Evolutionary conservation across 768 basidiomycete genomes (phyloP).

Genomic region (Pleurotus sapidus): DNA sequence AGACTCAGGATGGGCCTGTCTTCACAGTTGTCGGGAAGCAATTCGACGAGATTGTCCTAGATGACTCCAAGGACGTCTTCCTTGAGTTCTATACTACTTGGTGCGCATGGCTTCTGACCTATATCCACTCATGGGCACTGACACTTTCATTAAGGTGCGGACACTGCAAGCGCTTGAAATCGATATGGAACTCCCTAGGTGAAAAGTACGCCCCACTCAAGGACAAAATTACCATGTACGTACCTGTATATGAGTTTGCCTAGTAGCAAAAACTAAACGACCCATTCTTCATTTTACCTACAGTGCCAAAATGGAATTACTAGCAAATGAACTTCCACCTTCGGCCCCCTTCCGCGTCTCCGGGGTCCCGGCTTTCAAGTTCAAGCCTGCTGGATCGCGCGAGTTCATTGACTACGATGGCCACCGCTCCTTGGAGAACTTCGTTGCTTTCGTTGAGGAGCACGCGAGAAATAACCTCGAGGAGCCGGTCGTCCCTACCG

Average conservation of each 20-base stretch:
- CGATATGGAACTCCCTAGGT: constrained; percentile 88
- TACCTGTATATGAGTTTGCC: not conserved
- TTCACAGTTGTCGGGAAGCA: constrained; percentile 82
- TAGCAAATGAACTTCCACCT: constrained; percentile 92
- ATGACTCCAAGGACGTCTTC: constrained; percentile 92
- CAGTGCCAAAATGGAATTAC: constrained; percentile 94
- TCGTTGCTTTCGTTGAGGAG: constrained; percentile 81
- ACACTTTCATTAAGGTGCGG: constrained; percentile 61
- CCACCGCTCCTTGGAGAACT: constrained; percentile 82
- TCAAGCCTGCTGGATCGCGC: constrained; percentile 84
- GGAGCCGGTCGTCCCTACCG: constrained; percentile 25
- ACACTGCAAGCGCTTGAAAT: constrained; percentile 96
- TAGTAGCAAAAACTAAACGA: not conserved
- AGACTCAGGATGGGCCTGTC: constrained; percentile 78
- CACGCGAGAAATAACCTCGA: constrained; percentile 73
- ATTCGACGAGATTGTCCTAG: constrained; percentile 83
- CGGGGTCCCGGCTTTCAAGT: constrained; percentile 95
- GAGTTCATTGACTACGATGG: constrained; percentile 95
- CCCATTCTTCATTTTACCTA: not conserved
- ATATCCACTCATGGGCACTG: not conserved
- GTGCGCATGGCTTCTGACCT: constrained; percentile 40
- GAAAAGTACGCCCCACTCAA: constrained; percentile 77
- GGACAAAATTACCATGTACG: constrained; percentile 77
- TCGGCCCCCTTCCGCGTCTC: constrained; percentile 82
- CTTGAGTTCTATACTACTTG: constrained; percentile 97